Evolutionary conservation across 164 flowering plant species (phyloP), one percentile per base, ranked within the genome.

Genomic region (Magnolia changhungtana): DNA sequence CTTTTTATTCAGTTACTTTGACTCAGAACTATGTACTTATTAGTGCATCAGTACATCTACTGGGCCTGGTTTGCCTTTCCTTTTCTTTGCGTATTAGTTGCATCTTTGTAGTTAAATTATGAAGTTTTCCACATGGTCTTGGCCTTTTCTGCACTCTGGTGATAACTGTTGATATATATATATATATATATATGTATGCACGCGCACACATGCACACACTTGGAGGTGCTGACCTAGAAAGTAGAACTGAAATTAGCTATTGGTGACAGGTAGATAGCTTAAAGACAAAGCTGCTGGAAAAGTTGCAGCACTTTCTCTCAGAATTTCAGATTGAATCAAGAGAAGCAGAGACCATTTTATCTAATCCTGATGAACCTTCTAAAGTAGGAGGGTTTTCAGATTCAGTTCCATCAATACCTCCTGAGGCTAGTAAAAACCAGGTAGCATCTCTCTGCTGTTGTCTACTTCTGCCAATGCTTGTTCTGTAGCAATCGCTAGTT

Each of bases 271-370:
- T 96, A 80, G 94, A 91, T 13, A 87, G 76, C 84, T 83, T 96
- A 80, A 88, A 93, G 83, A 88, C 77, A n/a, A 90, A 88, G 76
- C 86, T 96, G 68, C 89, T 96, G 75, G 94, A 90, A 74, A 96
- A 92, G 81, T 75, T 96, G 71, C 91, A 93, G 69, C 89, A 88
- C 29, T 89, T 90, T 71, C 77, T 90, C 73, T 81, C 63, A 14
- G 89, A 87, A 77, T 89, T 94, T 77, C 87, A 87, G 79, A 86
- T 87, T 71, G 88, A 90, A 63, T 67, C 81, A 75, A 84, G 81
- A 72, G 87, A 81, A 24, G 50, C 74, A 72, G 79, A 73, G 72
- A 71, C 68, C 77, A 76, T 75, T 72, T 69, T 87, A 73, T 72
- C 21, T 23, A 84, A 82, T 77, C 67, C 83, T 69, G 83, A 83